These are phyloP conservation scores for Carpinus fangiana DNA, from an alignment of 306 rosid genomes.

Conservation along the genomic window DNA sequence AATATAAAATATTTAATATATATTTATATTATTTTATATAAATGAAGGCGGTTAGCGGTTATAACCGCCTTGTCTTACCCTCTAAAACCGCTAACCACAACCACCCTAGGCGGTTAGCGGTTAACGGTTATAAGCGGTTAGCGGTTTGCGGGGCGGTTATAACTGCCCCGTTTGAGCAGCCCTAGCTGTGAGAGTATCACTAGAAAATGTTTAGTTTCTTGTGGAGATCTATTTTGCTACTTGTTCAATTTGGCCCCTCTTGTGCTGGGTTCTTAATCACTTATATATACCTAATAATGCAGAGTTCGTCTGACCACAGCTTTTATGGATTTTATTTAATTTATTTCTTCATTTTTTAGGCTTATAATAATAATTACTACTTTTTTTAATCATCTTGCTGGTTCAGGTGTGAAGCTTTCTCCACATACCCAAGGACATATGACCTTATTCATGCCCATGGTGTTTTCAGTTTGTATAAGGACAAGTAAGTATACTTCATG, in stretches of 20 bases:
- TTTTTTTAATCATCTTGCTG: conserved; percentile 15
- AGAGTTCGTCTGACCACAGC: background rate
- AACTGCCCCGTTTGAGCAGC: no score
- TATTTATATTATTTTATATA: no score
- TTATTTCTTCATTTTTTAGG: conserved; percentile 2
- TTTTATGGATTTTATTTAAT: background rate
- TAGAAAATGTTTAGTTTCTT: background rate
- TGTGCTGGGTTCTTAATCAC: conserved; percentile 14
- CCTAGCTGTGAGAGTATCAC: background rate
- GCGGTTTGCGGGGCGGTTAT: no score
- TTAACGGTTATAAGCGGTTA: no score
- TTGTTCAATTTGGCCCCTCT: conserved; percentile 8
- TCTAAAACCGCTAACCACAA: no score
- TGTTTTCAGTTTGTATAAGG: conserved; percentile 75
- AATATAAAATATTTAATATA: no score
- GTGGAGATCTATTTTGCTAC: background rate
- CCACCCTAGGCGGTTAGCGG: no score
- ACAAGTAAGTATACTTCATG: conserved; percentile 57
- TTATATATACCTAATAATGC: background rate
- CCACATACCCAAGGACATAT: conserved; percentile 94
- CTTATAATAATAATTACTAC: background rate
- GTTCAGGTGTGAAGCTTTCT: conserved; percentile 90
- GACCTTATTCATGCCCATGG: conserved; percentile 92
- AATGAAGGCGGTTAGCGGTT: no score
- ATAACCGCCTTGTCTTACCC: no score